Percentiles rank a stretch among this genome's conserved stretches.
Evolutionary conservation across 768 basidiomycete genomes (phyloP).

Genomic region (Collybiopsis confluens): DNA sequence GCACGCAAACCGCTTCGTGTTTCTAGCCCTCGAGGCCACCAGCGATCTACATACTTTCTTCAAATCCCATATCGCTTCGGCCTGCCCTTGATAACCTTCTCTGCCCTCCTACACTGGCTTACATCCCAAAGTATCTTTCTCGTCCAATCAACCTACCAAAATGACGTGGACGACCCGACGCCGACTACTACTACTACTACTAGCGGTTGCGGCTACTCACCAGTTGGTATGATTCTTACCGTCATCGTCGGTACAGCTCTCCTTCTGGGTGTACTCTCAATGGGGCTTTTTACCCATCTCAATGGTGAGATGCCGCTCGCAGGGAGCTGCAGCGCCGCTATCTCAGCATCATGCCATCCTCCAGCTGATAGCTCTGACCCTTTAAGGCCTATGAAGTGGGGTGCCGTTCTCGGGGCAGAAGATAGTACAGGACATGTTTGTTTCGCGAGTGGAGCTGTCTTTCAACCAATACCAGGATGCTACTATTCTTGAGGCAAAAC

Average conservation of each 20-base stretch:
- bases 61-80: not conserved
- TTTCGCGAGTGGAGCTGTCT: not conserved
- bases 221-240: not conserved
- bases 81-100: not conserved
- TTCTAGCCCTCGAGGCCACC: not conserved
- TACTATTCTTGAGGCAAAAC: no score
- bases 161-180: not conserved
- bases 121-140: not conserved
- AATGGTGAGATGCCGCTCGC: not conserved
- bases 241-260: not conserved
- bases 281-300: not conserved
- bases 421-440: not conserved
- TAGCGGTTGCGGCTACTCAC: not conserved
- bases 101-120: not conserved
- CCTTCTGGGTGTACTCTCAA: not conserved
- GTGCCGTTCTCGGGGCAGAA: not conserved
- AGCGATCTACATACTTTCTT: not conserved
- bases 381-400: not conserved
- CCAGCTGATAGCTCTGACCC: not conserved
- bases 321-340: not conserved
- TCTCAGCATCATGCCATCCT: not conserved
- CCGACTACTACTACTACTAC: not conserved
- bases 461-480: no score
- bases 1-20: not conserved
- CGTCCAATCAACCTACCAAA: not conserved